Evolutionary conservation across 2,329 filamentous ascomycete species (phyloP), one percentile per base, ranked within the genome.

Genomic region (Colletotrichum melonis): DNA sequence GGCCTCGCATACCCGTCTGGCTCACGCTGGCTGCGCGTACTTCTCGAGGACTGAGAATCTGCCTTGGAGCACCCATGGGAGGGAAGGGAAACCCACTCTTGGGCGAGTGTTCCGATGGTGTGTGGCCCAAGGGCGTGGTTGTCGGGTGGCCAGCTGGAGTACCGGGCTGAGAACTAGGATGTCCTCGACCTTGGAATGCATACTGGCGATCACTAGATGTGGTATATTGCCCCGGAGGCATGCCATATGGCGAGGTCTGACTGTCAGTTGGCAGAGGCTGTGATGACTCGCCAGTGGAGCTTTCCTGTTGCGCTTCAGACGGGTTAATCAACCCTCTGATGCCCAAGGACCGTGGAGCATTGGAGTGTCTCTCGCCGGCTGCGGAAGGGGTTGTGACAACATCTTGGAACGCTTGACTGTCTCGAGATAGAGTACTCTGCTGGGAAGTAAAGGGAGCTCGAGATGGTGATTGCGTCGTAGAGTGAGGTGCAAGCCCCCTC

Each of bases 401-500:
- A 35, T 77, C 69, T 59, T 79, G 78, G 26, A 78, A 79, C n/a
- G 75, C 58, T 60, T 75, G 76, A 49, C 75, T 78, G 54, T 76
- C 74, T 38, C 76, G 70, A 62, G 78, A 35, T 19, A 42, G 68
- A 28, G 38, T 55, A 58, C 26, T 22, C 38, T 52, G 60, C 49
- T 71, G 67, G 28, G 63, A 71, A 35, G 30, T 16, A 42, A 66
- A 58, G 22, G 67, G 56, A 38, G 49, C 56, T 79, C 80, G 79
- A 74, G 82, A 77, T 74, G 86, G 83, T 68, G 86, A 87, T 78
- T 81, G 84, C 76, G 88, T 88, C 81, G 85, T 82, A 86, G 88
- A 86, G 81, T 83, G 86, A 88, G 88, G 84, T 83, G 84, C 85
- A 86, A 86, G 82, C 79, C 86, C 87, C 85, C 86, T 88, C 86